Evolutionary conservation across 768 basidiomycete species (phyloP), one percentile per base, ranked within the genome.

Genomic region (Rubroboletus satanas): DNA sequence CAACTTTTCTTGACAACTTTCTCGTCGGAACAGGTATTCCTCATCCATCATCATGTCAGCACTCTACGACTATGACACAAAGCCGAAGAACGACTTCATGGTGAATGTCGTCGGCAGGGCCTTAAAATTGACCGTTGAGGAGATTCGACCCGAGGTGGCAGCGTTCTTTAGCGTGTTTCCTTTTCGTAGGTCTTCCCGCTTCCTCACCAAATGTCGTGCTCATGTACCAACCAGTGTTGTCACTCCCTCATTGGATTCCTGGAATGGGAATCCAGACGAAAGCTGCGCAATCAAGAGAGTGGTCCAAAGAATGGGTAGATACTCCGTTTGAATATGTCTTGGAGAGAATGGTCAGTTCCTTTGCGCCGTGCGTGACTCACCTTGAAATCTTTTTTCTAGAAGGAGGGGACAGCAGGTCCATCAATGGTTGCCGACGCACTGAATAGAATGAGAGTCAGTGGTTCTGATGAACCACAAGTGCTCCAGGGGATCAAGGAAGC

Each of bases 41-140:
- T 66, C 66, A 8, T 64, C 65, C 2, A 58, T 66, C 4, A 68
- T 73, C 37, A 70, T 72, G 65, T 52, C 64, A 1, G 61, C 62
- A 18, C 41, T 67, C 21, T 75, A 74, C 43, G 73, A 68, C 23
- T 69, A 71, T 38, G 68, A 73, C 21, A 62, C 70, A 5, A 38
- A 55, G 23, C 60, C 65, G 2, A 56, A 52, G 31, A 45, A 73
- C 35, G 74, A 75, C 49, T 52, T 38, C 18, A 62, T 69, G 53
- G 66, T 74, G 18, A 39, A 44, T 7, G n/a, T 66, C 4, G 59
- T 67, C 4, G 61, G 65, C 17, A 60, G 54, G n/a, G 67, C 73
- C 12, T 51, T 68, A n/a, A 52, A 62, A 33, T 59, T 62, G 41
- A 54, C 70, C 2, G 35, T 57, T 1, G 56, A 58, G 17, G 59